A percentile compares a stretch with the other conserved stretches of the same genome.
These are phyloP conservation scores for Arxiozyma telluris DNA, from an alignment of 1,139 yeast species.

Conservation along the genomic window DNA sequence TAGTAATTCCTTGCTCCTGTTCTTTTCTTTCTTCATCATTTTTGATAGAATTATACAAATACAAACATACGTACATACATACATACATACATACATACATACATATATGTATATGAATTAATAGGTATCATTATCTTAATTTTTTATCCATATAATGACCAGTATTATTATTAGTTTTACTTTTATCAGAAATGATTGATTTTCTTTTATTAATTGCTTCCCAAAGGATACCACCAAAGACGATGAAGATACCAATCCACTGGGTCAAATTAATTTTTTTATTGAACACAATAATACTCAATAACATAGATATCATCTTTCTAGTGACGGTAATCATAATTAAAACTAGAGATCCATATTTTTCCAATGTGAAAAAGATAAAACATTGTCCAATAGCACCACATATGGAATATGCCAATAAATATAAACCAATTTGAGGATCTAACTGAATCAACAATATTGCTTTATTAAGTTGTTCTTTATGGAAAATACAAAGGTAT, in stretches of 20 bases:
- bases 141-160: background rate
- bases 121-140: background rate
- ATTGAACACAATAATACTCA: slow-evolving; percentile 79
- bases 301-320: slow-evolving; percentile 88
- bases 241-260: slow-evolving; percentile 71
- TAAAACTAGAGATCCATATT: slow-evolving; percentile 73
- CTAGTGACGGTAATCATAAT: slow-evolving; percentile 94
- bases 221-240: slow-evolving; percentile 70
- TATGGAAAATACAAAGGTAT: slow-evolving; percentile 26
- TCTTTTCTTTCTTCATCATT: background rate
- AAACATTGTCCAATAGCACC: slow-evolving; percentile 93
- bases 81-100: background rate
- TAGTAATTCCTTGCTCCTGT: too few species aligned
- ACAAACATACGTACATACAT: background rate
- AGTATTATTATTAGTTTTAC: background rate
- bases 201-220: slow-evolving; percentile 47
- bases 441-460: slow-evolving; percentile 32
- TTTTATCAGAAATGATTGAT: background rate
- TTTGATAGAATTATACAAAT: background rate
- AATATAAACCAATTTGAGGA: slow-evolving; percentile 48
- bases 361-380: slow-evolving; percentile 73
- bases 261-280: slow-evolving; percentile 57
- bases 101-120: background rate
- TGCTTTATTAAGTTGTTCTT: slow-evolving; percentile 16
- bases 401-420: slow-evolving; percentile 59